Base-by-base conservation (phyloP, 2,329 filamentous ascomycete species). In the Golovinomyces cichoracearum region DNA sequence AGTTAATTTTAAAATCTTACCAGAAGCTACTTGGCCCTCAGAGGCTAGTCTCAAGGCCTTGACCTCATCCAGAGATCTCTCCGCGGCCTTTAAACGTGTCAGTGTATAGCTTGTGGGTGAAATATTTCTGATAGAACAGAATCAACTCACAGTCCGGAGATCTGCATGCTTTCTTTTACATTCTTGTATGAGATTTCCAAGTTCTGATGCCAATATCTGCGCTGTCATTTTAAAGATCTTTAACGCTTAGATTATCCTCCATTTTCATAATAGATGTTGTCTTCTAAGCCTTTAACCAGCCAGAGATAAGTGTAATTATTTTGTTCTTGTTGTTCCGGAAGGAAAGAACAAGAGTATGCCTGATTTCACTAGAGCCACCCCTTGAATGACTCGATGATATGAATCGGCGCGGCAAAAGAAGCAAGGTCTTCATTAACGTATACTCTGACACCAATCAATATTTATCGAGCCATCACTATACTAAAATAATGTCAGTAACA, bases 121-220 rank as follows among this genome's bases (percentile, higher is more conserved):
- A 26, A 13, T 2, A 19, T 21, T 13, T 4, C 5, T n/a, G 13
- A 7, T 25, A 25, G 4, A 38, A 21, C 9, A 23, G 26, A 38
- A 17, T 38, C 21, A 53, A 51, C 71, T 58, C 65, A 80, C 81
- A 71, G 81, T 82, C 67, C 82, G 77, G 48, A 98, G 70, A 58
- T 95, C 90, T 56, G 80, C 76, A 63, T 94, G 80, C 65, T 93
- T 95, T 59, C 88, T 76, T 66, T 93, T 95, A 62, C 86, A 90
- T 68, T 98, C 90, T 64, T 92, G 83, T 58, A 93, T 80, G 62
- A 94, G 75, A 66, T 83, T 92, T 60, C 80, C 75, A 63, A 94
- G 74, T 72, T 94, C 86, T 50, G 82, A 78, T 60, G 79, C 77
- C 59, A 94, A 73, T 60, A 93, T 78, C 72, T 92, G 83, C 58